Conservation (phyloP, 208 protist genomes). For the Tritrichomonas foetus region DNA sequence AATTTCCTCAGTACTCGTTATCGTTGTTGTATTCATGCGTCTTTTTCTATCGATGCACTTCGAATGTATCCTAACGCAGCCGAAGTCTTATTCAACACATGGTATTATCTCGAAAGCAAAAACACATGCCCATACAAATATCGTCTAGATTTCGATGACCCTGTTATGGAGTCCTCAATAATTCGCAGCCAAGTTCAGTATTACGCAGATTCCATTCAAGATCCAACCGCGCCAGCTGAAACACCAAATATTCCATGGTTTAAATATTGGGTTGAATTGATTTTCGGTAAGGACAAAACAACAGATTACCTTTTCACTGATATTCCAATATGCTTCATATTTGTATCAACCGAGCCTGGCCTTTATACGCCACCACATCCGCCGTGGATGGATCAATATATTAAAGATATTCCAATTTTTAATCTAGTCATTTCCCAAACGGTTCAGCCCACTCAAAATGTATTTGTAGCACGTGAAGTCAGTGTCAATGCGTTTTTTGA, state of each 20-base stretch:
- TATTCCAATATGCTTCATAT: neutral
- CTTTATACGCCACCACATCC: neutral
- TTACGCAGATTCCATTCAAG: neutral
- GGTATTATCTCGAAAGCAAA: neutral
- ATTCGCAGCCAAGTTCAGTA: neutral
- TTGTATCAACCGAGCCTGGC: neutral
- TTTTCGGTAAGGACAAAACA: neutral
- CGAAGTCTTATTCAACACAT: neutral
- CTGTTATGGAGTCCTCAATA: neutral
- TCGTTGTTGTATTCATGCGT: neutral
- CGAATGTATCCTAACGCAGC: neutral
- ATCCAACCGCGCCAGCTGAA: neutral
- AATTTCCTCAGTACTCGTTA: neutral
- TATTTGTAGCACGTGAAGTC: neutral
- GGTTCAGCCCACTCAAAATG: too few species aligned
- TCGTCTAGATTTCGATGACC: neutral
- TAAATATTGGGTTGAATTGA: neutral
- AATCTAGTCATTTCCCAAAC: neutral
- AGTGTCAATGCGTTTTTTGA: neutral
- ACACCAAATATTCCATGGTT: conserved; percentile 8
- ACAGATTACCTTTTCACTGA: neutral
- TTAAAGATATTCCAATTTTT: neutral
- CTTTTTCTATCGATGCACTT: too few species aligned
- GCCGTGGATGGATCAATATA: neutral
- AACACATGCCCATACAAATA: conserved; percentile 8